Evolutionary conservation across 331 rosid species (phyloP).

Genomic region (Prunus yedoensis): DNA sequence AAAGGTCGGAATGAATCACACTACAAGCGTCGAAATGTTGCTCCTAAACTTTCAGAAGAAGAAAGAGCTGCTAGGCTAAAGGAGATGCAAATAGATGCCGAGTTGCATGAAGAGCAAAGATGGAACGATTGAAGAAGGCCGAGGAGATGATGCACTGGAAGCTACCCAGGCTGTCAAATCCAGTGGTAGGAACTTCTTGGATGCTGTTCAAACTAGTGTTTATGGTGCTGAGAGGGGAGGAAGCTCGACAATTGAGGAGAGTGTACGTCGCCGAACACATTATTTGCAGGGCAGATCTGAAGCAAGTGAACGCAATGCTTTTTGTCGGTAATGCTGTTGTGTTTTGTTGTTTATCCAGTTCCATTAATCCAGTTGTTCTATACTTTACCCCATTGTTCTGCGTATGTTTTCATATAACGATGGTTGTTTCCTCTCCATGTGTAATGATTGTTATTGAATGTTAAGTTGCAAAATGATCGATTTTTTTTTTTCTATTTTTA

Average conservation of each 20-base stretch:
- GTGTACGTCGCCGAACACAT: slow-evolving; percentile 90
- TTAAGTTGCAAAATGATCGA: no score
- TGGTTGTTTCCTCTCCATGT: no score
- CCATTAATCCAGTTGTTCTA: not conserved
- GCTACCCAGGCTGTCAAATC: slow-evolving; percentile 37
- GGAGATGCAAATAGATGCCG: slow-evolving; percentile 93
- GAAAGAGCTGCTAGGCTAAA: no score
- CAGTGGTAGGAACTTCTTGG: slow-evolving; percentile 71
- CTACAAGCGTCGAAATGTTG: no score
- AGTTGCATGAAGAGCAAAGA: slow-evolving; percentile 89
- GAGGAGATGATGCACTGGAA: slow-evolving; percentile 74
- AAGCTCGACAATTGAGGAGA: slow-evolving; percentile 84
- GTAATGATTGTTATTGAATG: not conserved
- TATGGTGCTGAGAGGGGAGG: slow-evolving; percentile 91
- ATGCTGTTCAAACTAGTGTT: slow-evolving; percentile 71
- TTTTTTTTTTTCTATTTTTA: no score
- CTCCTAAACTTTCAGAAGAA: no score
- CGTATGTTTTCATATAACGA: not conserved
- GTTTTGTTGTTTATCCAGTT: slow-evolving; percentile 3
- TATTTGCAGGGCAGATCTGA: slow-evolving; percentile 29
- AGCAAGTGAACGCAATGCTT: slow-evolving; percentile 69
- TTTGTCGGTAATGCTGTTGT: slow-evolving; percentile 55
- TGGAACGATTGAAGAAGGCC: slow-evolving; percentile 91
- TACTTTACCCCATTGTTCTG: not conserved
- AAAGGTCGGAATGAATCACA: no score